phyloP scores from a whole-genome alignment of 2,329 filamentous ascomycete species.

The Aspergillus proliferans region DNA sequence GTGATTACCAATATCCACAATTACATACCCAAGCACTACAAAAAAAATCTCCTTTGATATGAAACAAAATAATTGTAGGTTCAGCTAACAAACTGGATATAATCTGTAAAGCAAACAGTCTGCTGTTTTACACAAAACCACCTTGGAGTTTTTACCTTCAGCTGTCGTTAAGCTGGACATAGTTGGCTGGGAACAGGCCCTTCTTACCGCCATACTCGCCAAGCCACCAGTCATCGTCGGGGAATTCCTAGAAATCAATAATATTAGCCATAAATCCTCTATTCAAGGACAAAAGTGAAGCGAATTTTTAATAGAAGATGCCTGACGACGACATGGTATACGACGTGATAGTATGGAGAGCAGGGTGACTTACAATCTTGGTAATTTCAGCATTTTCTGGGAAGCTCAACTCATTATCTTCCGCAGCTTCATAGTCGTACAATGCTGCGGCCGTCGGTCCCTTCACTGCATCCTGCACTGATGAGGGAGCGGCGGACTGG shows the following conservation, averaged over 20 bases:
- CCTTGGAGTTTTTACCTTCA: neutral
- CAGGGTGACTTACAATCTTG: constrained; percentile 58
- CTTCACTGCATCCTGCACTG: constrained; percentile 19
- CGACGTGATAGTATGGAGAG: neutral
- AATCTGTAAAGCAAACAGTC: neutral
- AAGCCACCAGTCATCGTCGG: constrained; percentile 98
- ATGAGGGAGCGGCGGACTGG: constrained; percentile 32
- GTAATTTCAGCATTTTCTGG: constrained; percentile 80
- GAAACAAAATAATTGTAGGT: no score
- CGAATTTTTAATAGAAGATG: neutral
- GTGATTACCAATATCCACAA: neutral
- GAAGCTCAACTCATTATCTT: constrained; percentile 84
- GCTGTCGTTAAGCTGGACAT: constrained; percentile 37
- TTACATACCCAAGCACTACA: neutral
- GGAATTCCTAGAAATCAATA: constrained; percentile 64
- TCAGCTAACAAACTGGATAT: no score
- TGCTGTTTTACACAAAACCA: neutral
- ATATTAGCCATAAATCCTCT: neutral
- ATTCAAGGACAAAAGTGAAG: neutral
- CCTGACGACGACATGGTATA: neutral
- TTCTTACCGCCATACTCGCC: constrained; percentile 72
- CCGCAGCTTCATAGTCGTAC: constrained; percentile 95
- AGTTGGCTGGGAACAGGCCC: constrained; percentile 69
- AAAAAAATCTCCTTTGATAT: neutral
- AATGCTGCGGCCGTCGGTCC: constrained; percentile 72